A percentile compares a stretch with the other conserved stretches of the same genome.
phyloP scores from a whole-genome alignment of 257 asterid genomes.

The Euphrasia confusa region DNA sequence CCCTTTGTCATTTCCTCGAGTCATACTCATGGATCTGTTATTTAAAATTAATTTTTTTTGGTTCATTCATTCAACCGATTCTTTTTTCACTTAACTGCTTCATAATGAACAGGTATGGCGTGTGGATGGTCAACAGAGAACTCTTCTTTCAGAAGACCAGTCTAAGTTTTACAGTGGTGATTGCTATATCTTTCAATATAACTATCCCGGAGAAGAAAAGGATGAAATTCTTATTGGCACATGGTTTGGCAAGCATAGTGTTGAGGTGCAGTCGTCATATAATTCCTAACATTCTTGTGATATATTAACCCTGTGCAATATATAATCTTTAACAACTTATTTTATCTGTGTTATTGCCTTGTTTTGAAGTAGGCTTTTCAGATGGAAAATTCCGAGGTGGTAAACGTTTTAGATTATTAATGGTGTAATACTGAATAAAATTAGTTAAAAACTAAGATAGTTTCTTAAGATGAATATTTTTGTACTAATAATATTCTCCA shows the following conservation, averaged over 20 bases:
- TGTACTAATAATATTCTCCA: slow-evolving; percentile 5
- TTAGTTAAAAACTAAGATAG: neutral
- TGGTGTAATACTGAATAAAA: slow-evolving; percentile 1
- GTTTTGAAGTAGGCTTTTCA: neutral
- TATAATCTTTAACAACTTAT: neutral
- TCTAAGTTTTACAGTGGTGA: slow-evolving; percentile 95
- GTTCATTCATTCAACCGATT: slow-evolving; percentile 17
- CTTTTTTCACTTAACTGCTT: slow-evolving; percentile 19
- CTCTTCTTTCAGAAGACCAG: slow-evolving; percentile 70
- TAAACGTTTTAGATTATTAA: neutral
- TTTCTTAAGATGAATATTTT: neutral
- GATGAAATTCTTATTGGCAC: slow-evolving; percentile 91
- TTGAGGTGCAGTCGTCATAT: slow-evolving; percentile 52
- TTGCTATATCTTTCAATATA: slow-evolving; percentile 85
- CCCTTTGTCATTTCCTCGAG: neutral
- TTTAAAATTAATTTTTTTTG: slow-evolving; percentile 7
- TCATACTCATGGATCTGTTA: neutral
- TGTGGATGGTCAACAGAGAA: slow-evolving; percentile 77
- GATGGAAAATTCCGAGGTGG: neutral
- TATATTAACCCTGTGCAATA: slow-evolving; percentile 6
- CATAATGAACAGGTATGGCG: slow-evolving; percentile 73
- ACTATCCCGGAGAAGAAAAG: slow-evolving; percentile 88
- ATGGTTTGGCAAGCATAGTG: slow-evolving; percentile 89
- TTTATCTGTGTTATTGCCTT: neutral
- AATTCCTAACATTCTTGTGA: slow-evolving; percentile 1